A percentile compares a stretch with the other conserved stretches of the same genome.
Evolutionary conservation across 768 basidiomycete species (phyloP).

Genomic region (Russula olivacea): DNA sequence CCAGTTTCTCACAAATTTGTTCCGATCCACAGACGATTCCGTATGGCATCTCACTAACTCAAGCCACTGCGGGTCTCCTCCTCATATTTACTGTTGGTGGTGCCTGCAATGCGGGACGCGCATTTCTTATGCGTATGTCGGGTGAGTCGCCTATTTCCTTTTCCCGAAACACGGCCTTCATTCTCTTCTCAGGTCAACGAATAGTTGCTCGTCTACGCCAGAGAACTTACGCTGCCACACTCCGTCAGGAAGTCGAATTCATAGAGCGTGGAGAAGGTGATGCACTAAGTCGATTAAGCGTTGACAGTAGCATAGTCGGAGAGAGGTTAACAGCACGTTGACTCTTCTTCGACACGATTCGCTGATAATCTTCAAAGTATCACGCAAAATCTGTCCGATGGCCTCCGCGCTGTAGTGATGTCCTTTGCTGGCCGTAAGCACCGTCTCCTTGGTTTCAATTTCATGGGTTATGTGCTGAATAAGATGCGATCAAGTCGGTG

Average conservation of each 20-base stretch:
- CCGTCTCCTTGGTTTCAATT: background rate
- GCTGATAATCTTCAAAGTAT: slow-evolving; percentile 38
- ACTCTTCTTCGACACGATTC: background rate
- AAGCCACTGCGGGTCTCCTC: slow-evolving; percentile 71
- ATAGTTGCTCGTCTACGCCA: slow-evolving; percentile 87
- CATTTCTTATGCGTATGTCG: slow-evolving; percentile 79
- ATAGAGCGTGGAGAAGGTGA: slow-evolving; percentile 93
- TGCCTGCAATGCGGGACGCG: slow-evolving; percentile 74
- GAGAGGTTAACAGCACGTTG: slow-evolving; percentile 54
- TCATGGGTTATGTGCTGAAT: background rate
- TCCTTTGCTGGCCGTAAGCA: slow-evolving; percentile 85
- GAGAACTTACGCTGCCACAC: slow-evolving; percentile 73
- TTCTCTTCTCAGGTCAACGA: slow-evolving; percentile 54
- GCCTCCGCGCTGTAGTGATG: slow-evolving; percentile 80
- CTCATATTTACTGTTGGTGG: slow-evolving; percentile 83
- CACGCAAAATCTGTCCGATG: slow-evolving; percentile 76
- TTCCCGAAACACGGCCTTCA: background rate
- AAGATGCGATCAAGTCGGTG: slow-evolving; percentile 53
- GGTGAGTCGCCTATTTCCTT: slow-evolving; percentile 40
- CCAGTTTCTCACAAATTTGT: background rate
- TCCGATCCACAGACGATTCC: slow-evolving; percentile 44
- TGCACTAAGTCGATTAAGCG: slow-evolving; percentile 83
- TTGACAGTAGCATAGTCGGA: slow-evolving; percentile 90
- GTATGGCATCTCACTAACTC: slow-evolving; percentile 68
- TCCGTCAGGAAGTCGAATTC: slow-evolving; percentile 88